These are phyloP conservation scores for Jatropha multifida DNA, from an alignment of 441 rosid species.

Conservation along the genomic window DNA sequence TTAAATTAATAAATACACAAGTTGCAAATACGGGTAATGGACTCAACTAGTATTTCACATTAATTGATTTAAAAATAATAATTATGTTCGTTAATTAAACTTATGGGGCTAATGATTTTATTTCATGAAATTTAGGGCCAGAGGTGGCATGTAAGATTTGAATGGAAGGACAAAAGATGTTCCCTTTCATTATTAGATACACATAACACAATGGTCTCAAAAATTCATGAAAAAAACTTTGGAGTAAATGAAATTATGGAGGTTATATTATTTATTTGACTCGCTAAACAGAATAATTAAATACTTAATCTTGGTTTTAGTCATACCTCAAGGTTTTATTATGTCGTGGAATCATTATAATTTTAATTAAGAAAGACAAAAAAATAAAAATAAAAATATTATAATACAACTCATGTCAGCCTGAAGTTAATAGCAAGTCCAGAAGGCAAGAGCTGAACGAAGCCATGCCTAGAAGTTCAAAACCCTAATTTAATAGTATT, in stretches of 20 bases:
- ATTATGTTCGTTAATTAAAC: not conserved
- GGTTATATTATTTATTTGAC: not conserved
- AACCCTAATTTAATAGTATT: constrained; percentile 5
- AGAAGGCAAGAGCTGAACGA: constrained; percentile 19
- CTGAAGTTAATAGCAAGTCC: constrained; percentile 6
- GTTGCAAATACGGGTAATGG: too few relatives aligned
- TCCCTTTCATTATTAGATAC: constrained; percentile 7
- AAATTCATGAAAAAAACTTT: constrained; percentile 2
- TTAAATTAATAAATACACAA: too few relatives aligned
- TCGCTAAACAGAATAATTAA: not conserved
- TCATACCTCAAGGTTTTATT: not conserved
- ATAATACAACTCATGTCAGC: constrained; percentile 3
- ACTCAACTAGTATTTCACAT: not conserved
- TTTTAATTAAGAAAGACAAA: not conserved
- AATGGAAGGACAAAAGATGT: not conserved
- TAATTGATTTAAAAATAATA: not conserved
- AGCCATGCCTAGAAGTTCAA: constrained; percentile 13
- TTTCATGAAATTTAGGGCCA: constrained; percentile 4
- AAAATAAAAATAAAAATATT: not conserved
- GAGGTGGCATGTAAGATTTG: not conserved
- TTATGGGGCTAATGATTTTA: not conserved
- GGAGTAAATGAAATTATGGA: not conserved
- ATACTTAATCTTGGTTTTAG: not conserved
- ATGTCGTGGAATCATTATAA: not conserved
- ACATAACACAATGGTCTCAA: not conserved